Percentiles rank a stretch among this genome's conserved stretches.
Conservation (phyloP, 345 rosid genomes). For the Citrus medica region DNA sequence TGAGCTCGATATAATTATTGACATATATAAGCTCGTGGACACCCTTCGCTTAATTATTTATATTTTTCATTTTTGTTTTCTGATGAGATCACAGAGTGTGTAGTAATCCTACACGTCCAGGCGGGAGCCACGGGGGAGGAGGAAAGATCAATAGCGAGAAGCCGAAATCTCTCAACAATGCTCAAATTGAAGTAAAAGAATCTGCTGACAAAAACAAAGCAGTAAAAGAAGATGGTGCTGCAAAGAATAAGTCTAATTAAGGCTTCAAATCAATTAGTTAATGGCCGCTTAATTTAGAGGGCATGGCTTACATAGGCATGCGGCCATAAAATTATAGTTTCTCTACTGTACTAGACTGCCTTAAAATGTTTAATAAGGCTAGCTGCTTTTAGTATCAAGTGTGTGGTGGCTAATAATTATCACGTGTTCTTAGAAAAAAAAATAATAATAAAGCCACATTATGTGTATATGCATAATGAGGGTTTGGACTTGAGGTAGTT, state of each 20-base stretch:
- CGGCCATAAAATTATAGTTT: background rate
- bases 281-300: background rate
- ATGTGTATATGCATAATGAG: too few species aligned
- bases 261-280: background rate
- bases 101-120: background rate
- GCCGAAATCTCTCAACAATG: background rate
- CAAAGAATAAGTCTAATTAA: background rate
- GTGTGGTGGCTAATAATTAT: too few species aligned
- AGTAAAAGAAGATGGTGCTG: background rate
- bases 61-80: background rate
- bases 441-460: too few species aligned
- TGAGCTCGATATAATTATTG: too few species aligned
- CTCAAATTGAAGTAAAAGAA: background rate
- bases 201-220: background rate
- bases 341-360: too few species aligned
- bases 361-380: too few species aligned
- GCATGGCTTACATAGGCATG: background rate
- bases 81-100: background rate
- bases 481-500: too few species aligned
- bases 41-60: background rate
- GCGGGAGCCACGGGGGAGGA: background rate
- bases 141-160: background rate
- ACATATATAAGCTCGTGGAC: too few species aligned
- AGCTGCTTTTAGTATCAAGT: too few species aligned
- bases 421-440: too few species aligned